Base-by-base conservation (phyloP, 306 rosid genomes). In the Delonix regia region DNA sequence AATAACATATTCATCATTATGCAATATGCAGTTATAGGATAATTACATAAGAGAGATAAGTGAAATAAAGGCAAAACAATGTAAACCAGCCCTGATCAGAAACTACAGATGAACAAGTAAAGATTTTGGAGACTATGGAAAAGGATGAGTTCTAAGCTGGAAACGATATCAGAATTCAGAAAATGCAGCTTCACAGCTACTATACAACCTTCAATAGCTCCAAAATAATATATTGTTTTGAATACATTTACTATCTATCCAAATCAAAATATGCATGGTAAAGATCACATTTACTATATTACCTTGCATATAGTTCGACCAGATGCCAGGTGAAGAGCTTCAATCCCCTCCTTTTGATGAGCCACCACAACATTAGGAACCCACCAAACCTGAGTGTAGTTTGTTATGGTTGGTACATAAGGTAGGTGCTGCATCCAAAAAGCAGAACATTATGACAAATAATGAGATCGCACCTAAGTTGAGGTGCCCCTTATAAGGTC, bases 341-440 rank as follows among this genome's bases (percentile, higher is more conserved):
- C 98, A 79, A 96, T 91, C 70, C 98, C 99, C 84, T 96, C 99
- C 82, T 93, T 93, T 74, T 79, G 92, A 91, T 93, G 99, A 83
- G 94, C 98, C 82, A 96, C 99, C 18, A 93, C 92, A 16, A 93
- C 99, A 86, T 96, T 96, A 28, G 98, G 98, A 80, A 96, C 94
- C 99, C 99, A 96, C 99, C 99, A 96, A 62, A 96, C 89, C 68
- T 90, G 88, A 73, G 99, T 96, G 91, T 96, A 88, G 91, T 93
- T 96, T 77, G 99, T 96, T 80, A 96, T 93, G 71, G 99, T 96
- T 61, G 99, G 99, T 83, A 91, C 84, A 79, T 90, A 96, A n/a
- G 88, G 92, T 67, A 78, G 63, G 33, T 88, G 85, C 99, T 96
- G 94, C 89, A 90, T 59, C 78, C 71, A 70, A 88, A 53, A 70